Base-by-base conservation (phyloP, 306 rosid genomes). In the Prunus fruticosa region DNA sequence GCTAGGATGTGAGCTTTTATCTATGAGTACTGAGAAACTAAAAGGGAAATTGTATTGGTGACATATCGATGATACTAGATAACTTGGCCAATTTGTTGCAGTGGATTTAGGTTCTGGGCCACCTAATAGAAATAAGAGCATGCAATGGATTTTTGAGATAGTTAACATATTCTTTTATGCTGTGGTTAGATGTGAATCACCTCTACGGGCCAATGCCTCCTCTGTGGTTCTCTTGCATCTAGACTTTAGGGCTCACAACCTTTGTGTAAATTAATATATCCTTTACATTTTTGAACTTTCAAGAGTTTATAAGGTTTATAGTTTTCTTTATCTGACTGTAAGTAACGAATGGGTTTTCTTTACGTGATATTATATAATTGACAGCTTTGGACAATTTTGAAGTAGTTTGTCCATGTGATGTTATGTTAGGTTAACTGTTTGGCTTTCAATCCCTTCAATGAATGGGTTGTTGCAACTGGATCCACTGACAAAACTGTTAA, bases 391-490 rank as follows among this genome's bases (percentile, higher is more conserved):
- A 8, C 16, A 57, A 38, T 80, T 25, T 20, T 64, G 52, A 63
- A 61, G 18, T n/a, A 30, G 13, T 3, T 51, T 38, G 78, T 62
- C 63, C 14, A 19, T 32, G 7, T 72, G 76, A 56, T 54, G 11
- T 78, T 67, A 16, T 82, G 34, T 64, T 81, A 96, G 98, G 99
- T 92, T 52, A 96, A 92, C 83, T 96, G 99, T 86, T 86, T 96
- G 77, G 98, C 99, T 51, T 96, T 96, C 88, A 96, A 92, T 84
- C 99, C 99, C 76, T 92, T 91, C 69, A 96, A 92, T 45, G 99
- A 96, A 81, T 96, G 97, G 97, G 90, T 96, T 61, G 97, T 96
- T 76, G 99, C 98, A 63, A 96, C 99, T 51, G 99, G 99, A 67
- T 96, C 99, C 70, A 96, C 99, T 0, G 99, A 96, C 83, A 96